Evolutionary conservation across 176 grass and related monocot genomes (phyloP), one percentile per base, ranked within the genome.

Genomic region (Typha latifolia): DNA sequence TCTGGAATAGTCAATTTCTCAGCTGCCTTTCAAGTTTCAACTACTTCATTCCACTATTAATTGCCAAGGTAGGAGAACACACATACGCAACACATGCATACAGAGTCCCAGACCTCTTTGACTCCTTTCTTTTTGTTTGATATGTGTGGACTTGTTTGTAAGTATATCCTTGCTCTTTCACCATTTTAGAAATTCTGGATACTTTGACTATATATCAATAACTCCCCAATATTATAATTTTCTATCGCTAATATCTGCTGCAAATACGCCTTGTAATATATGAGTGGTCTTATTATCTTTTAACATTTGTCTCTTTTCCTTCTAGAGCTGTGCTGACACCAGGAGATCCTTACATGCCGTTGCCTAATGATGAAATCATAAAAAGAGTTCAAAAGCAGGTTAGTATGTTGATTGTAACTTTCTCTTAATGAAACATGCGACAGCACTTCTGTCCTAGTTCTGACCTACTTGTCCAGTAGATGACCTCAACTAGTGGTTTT

Each of bases 341-440:
- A 76, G 93, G 93, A 15, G 93, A 89, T 82, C 93, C 93, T 18
- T 97, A 97, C 72, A 97, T 97, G 93, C 93, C 93, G 72, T 84
- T 97, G 69, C 80, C 72, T 55, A 97, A 97, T 73, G 87, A 97
- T 63, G 78, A 73, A 66, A 97, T 97, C 66, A 89, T 91, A 68
- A 81, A 80, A 70, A 92, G 77, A 80, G 83, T 97, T 67, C 67
- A 84, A 77, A 92, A 92, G 62, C 93, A 97, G 85, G 93, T 97
- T 73, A 14, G 53, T 52, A 69, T 61, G 10, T 49, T 29, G 32
- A 64, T 43, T 43, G 37, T n/a, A 12, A 31, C 14, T 51, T 63
- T 3, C 13, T 18, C 14, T 19, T 57, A 18, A 21, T 57, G 10
- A 18, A 57, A 10, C 15, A 57, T 11, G 15, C 8, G 53, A 18